A percentile compares a stretch with the other conserved stretches of the same genome.
Evolutionary conservation across 1,284 basidiomycete genomes (phyloP).

Genomic region (Cystobasidiaceae sp.): DNA sequence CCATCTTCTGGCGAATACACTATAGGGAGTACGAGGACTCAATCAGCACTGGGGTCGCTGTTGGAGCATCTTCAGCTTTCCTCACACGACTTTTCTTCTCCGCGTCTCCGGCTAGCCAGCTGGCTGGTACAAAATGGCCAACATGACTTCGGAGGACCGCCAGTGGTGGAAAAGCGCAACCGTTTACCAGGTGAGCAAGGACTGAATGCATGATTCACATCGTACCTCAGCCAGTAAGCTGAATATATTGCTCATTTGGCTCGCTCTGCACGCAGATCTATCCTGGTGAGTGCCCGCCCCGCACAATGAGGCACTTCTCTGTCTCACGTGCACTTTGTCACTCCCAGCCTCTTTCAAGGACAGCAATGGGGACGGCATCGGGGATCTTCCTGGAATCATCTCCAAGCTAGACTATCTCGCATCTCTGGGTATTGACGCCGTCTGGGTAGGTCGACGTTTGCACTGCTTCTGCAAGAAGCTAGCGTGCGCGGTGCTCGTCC

Average conservation of each 20-base stretch:
- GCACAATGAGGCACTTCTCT: background rate
- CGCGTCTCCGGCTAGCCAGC: too few relatives aligned
- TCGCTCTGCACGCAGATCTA: background rate
- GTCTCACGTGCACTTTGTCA: background rate
- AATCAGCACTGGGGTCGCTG: too few relatives aligned
- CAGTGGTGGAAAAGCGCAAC: conserved; percentile 63
- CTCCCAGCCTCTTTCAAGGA: conserved; percentile 57
- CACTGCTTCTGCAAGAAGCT: too few relatives aligned
- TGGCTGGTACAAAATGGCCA: too few relatives aligned
- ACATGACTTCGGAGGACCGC: too few relatives aligned
- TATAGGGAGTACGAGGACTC: too few relatives aligned
- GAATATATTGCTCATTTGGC: background rate
- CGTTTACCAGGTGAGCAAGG: conserved; percentile 54
- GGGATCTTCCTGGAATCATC: conserved; percentile 66
- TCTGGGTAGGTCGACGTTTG: conserved; percentile 65
- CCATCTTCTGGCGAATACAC: too few relatives aligned
- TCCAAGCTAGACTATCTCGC: conserved; percentile 65
- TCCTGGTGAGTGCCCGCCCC: background rate
- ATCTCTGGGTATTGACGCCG: conserved; percentile 62
- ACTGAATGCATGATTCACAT: background rate
- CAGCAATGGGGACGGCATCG: conserved; percentile 66
- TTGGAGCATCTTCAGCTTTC: too few relatives aligned
- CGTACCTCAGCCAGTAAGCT: background rate
- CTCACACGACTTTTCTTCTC: too few relatives aligned
- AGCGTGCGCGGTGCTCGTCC: too few relatives aligned